Percentiles rank a stretch among this genome's conserved stretches.
Evolutionary conservation across 805 yeast species (phyloP).

Genomic region (Starmera pachycereana): DNA sequence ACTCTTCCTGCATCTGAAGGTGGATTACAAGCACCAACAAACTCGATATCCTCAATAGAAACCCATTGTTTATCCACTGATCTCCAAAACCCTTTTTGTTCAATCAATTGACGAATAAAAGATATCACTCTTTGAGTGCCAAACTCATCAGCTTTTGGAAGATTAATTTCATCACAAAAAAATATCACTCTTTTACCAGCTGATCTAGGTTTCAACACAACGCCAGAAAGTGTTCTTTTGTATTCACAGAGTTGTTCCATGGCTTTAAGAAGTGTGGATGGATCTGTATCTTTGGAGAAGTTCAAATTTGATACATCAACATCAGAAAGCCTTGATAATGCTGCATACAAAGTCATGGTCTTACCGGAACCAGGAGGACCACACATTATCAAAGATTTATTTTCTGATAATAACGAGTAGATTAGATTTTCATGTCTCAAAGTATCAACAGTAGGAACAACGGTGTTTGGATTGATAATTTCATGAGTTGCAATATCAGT

Average conservation of each 20-base stretch:
- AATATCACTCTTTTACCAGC: slow-evolving; percentile 65
- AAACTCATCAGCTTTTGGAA: slow-evolving; percentile 62
- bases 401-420: slow-evolving; percentile 43
- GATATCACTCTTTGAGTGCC: slow-evolving; percentile 68
- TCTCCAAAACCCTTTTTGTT: slow-evolving; percentile 71
- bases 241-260: slow-evolving; percentile 68
- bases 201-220: slow-evolving; percentile 44
- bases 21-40: slow-evolving; percentile 96
- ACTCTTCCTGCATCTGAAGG: slow-evolving; percentile 72
- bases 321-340: slow-evolving; percentile 46
- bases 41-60: slow-evolving; percentile 47
- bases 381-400: slow-evolving; percentile 59
- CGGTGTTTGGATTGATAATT: slow-evolving; percentile 47
- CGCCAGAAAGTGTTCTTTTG: slow-evolving; percentile 39
- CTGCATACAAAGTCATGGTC: slow-evolving; percentile 77
- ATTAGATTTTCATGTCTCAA: slow-evolving; percentile 53
- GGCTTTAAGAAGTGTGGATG: slow-evolving; percentile 47
- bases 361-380: slow-evolving; percentile 99
- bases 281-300: slow-evolving; percentile 73
- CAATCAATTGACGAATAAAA: slow-evolving; percentile 66
- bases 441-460: slow-evolving; percentile 78
- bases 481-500: slow-evolving; percentile 46
- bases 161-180: slow-evolving; percentile 86
- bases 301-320: slow-evolving; percentile 60
- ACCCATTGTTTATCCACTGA: slow-evolving; percentile 56